Percentiles rank a stretch among this genome's conserved stretches.
Evolutionary conservation across 192 early-diverging fungal species (phyloP).

Genomic region (Spizellomyces punctatus): DNA sequence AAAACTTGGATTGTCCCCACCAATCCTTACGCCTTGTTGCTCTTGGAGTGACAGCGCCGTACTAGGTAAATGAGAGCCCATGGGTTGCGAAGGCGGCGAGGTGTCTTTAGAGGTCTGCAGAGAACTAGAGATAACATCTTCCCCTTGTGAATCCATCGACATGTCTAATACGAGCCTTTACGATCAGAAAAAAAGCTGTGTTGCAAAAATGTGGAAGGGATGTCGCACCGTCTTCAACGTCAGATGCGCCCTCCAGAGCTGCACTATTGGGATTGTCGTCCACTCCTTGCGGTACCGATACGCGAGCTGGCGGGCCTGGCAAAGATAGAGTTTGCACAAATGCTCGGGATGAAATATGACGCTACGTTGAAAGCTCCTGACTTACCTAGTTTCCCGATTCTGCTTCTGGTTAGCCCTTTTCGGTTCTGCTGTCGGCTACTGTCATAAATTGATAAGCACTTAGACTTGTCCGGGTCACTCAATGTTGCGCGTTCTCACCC

Average conservation of each 20-base stretch:
- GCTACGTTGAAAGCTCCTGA: not conserved
- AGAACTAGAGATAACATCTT: not conserved
- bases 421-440: not conserved
- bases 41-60: no score
- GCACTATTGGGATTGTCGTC: not conserved
- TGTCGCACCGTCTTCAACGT: not conserved
- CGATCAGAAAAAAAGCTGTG: not conserved
- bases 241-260: not conserved
- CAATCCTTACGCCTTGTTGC: no score
- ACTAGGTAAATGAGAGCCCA: no score
- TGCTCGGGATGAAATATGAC: not conserved
- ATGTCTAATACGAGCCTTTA: not conserved
- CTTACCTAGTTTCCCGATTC: not conserved
- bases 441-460: not conserved
- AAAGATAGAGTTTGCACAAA: not conserved
- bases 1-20: no score
- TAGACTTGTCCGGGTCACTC: not conserved
- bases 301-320: slow-evolving; percentile 5
- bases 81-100: no score
- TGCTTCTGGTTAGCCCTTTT: not conserved
- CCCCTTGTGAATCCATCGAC: not conserved
- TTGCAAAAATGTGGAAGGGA: not conserved
- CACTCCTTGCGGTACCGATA: not conserved
- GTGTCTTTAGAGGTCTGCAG: no score
- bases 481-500: not conserved